Percentiles rank a stretch among this genome's conserved stretches.
Conservation (phyloP, 2,329 filamentous ascomycete species). For the Didymella segeticola region DNA sequence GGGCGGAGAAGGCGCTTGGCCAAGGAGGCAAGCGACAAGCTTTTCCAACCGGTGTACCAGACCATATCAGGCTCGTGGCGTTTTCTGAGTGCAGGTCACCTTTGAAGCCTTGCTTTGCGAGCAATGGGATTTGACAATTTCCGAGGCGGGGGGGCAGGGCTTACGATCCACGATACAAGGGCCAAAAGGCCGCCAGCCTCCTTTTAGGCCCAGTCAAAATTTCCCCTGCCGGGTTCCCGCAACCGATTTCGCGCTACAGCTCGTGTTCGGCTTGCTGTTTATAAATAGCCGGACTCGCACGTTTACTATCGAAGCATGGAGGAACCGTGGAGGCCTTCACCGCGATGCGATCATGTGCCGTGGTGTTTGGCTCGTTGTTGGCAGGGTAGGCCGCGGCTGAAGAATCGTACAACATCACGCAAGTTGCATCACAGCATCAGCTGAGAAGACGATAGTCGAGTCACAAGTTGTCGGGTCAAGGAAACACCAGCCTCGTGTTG, state of each 20-base stretch:
- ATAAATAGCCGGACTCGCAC: slow-evolving; percentile 14
- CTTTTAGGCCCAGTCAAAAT: slow-evolving; percentile 17
- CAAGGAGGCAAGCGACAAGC: slow-evolving; percentile 14
- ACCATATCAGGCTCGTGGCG: slow-evolving; percentile 7
- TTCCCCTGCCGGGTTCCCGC: slow-evolving; percentile 7
- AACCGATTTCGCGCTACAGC: slow-evolving; percentile 1
- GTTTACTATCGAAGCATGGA: slow-evolving; percentile 1
- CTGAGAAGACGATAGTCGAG: slow-evolving; percentile 1
- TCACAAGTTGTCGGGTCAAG: background rate
- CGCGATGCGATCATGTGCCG: slow-evolving; percentile 5
- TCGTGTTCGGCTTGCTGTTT: slow-evolving; percentile 4
- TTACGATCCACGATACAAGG: slow-evolving; percentile 1
- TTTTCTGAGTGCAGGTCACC: slow-evolving; percentile 1
- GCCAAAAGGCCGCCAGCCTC: slow-evolving; percentile 5
- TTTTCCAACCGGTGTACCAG: slow-evolving; percentile 6
- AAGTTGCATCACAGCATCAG: slow-evolving; percentile 4
- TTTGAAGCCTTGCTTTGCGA: slow-evolving; percentile 5
- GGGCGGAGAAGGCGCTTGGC: slow-evolving; percentile 10
- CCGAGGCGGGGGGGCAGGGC: slow-evolving; percentile 7
- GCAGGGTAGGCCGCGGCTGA: slow-evolving; percentile 4
- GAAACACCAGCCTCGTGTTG: slow-evolving; percentile 12
- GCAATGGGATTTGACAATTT: slow-evolving; percentile 16
- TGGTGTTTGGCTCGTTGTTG: background rate
- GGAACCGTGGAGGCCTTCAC: background rate
- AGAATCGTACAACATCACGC: slow-evolving; percentile 1